These are phyloP conservation scores for Clarireedia homoeocarpa DNA, from an alignment of 2,329 filamentous ascomycete genomes.

Conservation along the genomic window DNA sequence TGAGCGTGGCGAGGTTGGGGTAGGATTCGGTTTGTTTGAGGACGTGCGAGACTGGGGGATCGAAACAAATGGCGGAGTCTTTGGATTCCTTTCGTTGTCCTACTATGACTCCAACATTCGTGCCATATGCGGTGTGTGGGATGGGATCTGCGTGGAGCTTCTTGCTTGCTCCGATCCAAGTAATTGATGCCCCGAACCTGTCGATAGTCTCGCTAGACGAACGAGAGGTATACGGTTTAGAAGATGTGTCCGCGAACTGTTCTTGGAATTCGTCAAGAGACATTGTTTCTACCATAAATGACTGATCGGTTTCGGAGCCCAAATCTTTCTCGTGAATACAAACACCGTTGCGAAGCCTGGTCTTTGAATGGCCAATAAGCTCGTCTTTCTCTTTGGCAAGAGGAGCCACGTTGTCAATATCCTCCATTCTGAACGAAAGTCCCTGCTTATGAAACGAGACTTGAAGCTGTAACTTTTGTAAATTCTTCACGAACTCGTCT, in stretches of 20 bases:
- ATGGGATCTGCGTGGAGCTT: too few species aligned
- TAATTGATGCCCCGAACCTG: not conserved
- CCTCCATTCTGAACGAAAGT: conserved; percentile 9
- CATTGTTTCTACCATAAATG: conserved; percentile 1
- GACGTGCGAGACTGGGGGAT: not conserved
- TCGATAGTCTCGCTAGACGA: not conserved
- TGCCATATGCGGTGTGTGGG: too few species aligned
- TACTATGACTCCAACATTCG: too few species aligned
- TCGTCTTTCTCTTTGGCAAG: not conserved
- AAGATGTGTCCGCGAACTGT: not conserved
- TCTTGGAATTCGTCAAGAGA: not conserved
- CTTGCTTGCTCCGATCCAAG: not conserved
- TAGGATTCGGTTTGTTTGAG: not conserved
- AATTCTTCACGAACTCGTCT: conserved; percentile 9
- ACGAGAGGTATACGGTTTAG: not conserved
- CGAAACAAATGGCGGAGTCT: not conserved
- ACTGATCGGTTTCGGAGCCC: not conserved
- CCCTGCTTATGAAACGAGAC: conserved; percentile 7
- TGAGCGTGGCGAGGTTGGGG: not conserved
- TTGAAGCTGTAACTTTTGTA: conserved; percentile 5
- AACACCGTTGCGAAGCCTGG: not conserved
- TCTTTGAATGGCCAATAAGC: conserved; percentile 1
- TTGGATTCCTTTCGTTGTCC: not conserved
- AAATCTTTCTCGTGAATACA: not conserved
- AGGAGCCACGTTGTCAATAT: not conserved